Evolutionary conservation across 306 rosid species (phyloP).

Genomic region (Cucurbita argyrosperma): DNA sequence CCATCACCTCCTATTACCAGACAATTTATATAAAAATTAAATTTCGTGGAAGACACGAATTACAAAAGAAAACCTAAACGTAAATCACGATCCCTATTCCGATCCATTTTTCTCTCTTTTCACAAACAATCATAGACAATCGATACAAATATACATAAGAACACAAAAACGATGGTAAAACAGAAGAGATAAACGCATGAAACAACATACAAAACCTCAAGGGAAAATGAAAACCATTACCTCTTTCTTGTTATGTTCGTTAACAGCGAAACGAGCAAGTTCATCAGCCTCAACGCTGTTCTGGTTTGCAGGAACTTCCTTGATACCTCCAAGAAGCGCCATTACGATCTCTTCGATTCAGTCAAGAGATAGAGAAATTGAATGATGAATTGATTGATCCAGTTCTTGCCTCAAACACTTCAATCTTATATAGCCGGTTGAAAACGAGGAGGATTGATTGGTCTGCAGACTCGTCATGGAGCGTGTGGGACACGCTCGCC

Average conservation of each 20-base stretch:
- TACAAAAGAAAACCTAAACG: not conserved
- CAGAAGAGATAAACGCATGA: not conserved
- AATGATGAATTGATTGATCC: not conserved
- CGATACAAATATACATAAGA: not conserved
- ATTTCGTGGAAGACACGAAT: not conserved
- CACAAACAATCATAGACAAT: not conserved
- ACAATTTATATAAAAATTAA: not conserved
- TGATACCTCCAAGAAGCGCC: conserved; percentile 9
- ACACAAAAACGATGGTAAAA: not conserved
- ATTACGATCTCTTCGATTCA: not conserved
- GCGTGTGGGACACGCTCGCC: not conserved
- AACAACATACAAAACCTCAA: not conserved
- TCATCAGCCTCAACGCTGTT: conserved; percentile 28
- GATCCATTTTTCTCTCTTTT: not conserved
- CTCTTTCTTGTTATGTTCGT: conserved; percentile 62
- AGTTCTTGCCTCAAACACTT: not conserved
- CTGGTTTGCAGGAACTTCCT: not conserved
- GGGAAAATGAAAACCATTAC: conserved; percentile 9
- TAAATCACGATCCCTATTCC: not conserved
- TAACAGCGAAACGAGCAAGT: conserved; percentile 76
- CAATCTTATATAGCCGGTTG: not conserved
- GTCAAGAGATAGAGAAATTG: not conserved
- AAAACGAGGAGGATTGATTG: not conserved
- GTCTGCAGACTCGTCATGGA: not conserved
- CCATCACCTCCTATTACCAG: not conserved